Percentiles rank a stretch among this genome's conserved stretches.
phyloP scores from a whole-genome alignment of 768 basidiomycete species.

The Suillus subluteus region DNA sequence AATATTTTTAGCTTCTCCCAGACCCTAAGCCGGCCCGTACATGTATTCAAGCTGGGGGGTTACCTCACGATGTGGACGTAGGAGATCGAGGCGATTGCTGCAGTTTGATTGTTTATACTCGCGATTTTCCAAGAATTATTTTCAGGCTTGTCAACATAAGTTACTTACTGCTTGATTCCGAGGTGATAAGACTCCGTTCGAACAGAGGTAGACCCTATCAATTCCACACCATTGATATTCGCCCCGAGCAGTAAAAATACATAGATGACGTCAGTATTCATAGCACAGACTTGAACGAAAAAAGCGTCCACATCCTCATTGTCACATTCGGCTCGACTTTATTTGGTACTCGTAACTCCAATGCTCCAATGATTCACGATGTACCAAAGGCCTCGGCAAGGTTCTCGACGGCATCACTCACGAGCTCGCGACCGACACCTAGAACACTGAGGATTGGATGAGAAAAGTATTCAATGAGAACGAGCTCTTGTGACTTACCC shows the following conservation, averaged over 20 bases:
- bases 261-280: neutral
- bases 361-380: constrained; percentile 1
- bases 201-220: neutral
- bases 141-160: neutral
- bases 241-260: neutral
- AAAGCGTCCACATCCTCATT: neutral
- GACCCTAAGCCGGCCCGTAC: constrained; percentile 72
- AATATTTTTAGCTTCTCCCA: constrained; percentile 44
- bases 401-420: constrained; percentile 40
- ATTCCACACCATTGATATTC: neutral
- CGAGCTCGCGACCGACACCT: constrained; percentile 39
- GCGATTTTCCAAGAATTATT: neutral
- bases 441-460: constrained; percentile 37
- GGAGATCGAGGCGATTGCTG: constrained; percentile 77
- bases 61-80: constrained; percentile 71
- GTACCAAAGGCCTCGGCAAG: constrained; percentile 37
- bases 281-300: neutral
- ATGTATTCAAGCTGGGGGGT: constrained; percentile 72
- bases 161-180: neutral
- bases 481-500: constrained; percentile 23
- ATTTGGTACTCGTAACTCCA: constrained; percentile 7
- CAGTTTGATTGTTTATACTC: constrained; percentile 22
- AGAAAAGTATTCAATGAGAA: constrained; percentile 7
- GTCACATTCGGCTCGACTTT: neutral
- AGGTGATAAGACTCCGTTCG: neutral